A percentile compares a stretch with the other conserved stretches of the same genome.
Evolutionary conservation across 257 asterid genomes (phyloP).

Genomic region (Linaria vulgaris): DNA sequence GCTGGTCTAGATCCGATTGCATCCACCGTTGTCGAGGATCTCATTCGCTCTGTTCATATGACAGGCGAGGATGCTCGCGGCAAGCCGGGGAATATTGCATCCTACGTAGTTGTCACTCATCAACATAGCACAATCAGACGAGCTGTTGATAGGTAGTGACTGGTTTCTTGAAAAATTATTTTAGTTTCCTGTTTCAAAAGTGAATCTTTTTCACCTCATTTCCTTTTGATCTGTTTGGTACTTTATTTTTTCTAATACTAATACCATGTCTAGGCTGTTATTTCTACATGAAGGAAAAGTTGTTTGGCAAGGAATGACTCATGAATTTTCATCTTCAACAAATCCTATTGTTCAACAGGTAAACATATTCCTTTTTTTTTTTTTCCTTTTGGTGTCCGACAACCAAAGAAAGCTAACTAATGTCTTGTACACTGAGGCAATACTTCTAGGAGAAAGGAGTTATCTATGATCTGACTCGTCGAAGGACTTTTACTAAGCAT

Average conservation of each 20-base stretch:
- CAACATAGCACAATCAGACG: constrained; percentile 95
- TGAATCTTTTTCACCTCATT: constrained; percentile 11
- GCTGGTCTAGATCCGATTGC: constrained; percentile 99
- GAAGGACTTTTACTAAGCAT: neutral
- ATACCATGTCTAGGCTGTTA: constrained; percentile 51
- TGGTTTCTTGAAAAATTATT: constrained; percentile 9
- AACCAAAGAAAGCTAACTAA: neutral
- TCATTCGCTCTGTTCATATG: constrained; percentile 91
- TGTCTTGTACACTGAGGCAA: neutral
- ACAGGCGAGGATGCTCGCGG: constrained; percentile 84
- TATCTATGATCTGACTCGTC: neutral
- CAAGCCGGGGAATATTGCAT: constrained; percentile 90
- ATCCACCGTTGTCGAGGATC: constrained; percentile 97
- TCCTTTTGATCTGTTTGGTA: constrained; percentile 16
- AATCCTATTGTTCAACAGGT: constrained; percentile 93
- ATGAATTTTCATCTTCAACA: constrained; percentile 79
- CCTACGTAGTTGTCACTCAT: constrained; percentile 93
- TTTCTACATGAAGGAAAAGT: constrained; percentile 89
- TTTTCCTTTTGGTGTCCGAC: neutral
- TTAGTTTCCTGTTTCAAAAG: constrained; percentile 16
- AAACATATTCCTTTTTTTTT: constrained; percentile 18
- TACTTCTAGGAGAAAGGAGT: neutral
- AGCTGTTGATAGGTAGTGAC: constrained; percentile 89
- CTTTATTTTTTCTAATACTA: constrained; percentile 18
- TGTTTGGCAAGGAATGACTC: constrained; percentile 98